phyloP scores from a whole-genome alignment of 345 rosid species.

The Kernera saxatilis region DNA sequence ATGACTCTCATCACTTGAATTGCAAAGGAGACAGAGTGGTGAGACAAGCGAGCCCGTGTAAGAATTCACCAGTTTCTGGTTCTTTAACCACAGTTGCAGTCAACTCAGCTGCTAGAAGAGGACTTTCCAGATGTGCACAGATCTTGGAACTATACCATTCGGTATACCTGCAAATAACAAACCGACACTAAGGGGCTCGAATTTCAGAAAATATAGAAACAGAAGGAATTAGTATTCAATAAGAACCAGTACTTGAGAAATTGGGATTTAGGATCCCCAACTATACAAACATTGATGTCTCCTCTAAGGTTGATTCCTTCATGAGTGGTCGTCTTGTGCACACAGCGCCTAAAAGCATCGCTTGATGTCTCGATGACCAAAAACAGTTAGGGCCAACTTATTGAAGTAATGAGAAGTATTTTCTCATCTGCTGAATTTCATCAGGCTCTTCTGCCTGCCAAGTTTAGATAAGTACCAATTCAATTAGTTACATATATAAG shows the following conservation, averaged over 20 bases:
- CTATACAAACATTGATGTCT: slow-evolving; percentile 93
- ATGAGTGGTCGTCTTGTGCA: slow-evolving; percentile 82
- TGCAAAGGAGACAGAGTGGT: too few species aligned
- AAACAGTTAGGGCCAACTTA: slow-evolving; percentile 81
- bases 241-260: slow-evolving; percentile 69
- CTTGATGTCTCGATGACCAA: slow-evolving; percentile 97
- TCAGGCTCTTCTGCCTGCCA: slow-evolving; percentile 70
- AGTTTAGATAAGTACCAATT: neutral
- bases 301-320: slow-evolving; percentile 98
- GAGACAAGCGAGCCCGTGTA: too few species aligned
- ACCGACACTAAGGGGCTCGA: neutral
- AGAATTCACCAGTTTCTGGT: slow-evolving; percentile 96
- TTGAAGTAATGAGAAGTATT: slow-evolving; percentile 94
- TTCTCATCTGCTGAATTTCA: slow-evolving; percentile 80
- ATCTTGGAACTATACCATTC: slow-evolving; percentile 88
- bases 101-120: slow-evolving; percentile 96
- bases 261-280: slow-evolving; percentile 99
- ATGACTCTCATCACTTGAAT: too few species aligned
- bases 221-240: neutral
- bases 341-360: slow-evolving; percentile 98
- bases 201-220: neutral
- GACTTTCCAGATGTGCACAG: slow-evolving; percentile 99
- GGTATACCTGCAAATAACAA: slow-evolving; percentile 53
- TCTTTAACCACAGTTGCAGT: slow-evolving; percentile 98
- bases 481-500: neutral